A percentile compares a stretch with the other conserved stretches of the same genome.
phyloP scores from a whole-genome alignment of 495 filamentous ascomycete genomes.

The Articulospora tetracladia region DNA sequence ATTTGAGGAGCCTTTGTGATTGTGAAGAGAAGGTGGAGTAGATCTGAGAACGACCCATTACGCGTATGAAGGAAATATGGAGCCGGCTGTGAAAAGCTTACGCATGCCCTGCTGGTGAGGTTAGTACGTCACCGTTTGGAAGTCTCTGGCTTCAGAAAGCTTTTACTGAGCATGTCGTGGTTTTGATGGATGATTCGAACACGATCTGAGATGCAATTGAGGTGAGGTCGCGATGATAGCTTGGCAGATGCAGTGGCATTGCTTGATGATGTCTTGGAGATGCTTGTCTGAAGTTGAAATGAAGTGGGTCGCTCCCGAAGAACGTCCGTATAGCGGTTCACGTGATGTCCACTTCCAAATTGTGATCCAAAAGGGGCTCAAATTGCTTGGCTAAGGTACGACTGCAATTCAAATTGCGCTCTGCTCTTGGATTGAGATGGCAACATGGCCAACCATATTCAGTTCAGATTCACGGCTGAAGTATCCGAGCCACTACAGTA shows the following conservation, averaged over 20 bases:
- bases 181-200: not conserved
- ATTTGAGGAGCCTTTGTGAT: not conserved
- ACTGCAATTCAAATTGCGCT: too few species aligned
- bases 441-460: too few species aligned
- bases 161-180: not conserved
- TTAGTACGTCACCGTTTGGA: not conserved
- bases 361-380: too few species aligned
- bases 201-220: not conserved
- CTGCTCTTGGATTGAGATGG: too few species aligned
- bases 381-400: too few species aligned
- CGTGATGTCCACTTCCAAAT: too few species aligned
- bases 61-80: not conserved
- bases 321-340: too few species aligned
- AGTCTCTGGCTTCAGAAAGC: not conserved
- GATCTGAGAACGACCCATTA: not conserved
- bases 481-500: too few species aligned
- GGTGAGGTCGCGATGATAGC: not conserved
- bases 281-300: not conserved
- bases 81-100: not conserved
- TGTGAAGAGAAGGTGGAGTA: not conserved
- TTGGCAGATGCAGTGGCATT: not conserved
- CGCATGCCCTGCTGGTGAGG: not conserved
- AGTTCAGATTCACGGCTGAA: too few species aligned
- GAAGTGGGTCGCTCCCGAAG: too few species aligned
- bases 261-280: constrained; percentile 2